Conservation (phyloP, 495 filamentous ascomycete species). For the Terfezia boudieri region DNA sequence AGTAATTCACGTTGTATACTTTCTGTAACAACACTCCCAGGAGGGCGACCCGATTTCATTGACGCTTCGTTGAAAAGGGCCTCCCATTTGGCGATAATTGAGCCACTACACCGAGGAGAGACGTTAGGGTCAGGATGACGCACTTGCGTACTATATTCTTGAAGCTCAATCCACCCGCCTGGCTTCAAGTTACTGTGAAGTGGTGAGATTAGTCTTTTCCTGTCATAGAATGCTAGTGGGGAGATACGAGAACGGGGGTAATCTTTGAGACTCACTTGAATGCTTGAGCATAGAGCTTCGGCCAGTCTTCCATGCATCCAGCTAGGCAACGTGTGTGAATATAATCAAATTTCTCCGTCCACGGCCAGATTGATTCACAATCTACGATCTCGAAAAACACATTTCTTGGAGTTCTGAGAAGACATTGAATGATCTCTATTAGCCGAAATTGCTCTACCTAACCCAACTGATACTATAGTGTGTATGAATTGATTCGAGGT, state of each 20-base stretch:
- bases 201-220: background rate
- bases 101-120: no score
- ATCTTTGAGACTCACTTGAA: conserved; percentile 1
- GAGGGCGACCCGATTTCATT: no score
- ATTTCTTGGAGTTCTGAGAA: conserved; percentile 17
- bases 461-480: conserved; percentile 27
- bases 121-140: no score
- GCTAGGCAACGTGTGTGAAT: conserved; percentile 22
- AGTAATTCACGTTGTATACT: no score
- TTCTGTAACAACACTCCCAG: no score
- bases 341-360: conserved; percentile 19
- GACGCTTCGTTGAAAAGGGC: no score
- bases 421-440: no score
- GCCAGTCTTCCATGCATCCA: conserved; percentile 35
- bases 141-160: background rate
- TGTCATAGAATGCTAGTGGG: background rate
- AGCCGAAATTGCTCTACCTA: no score
- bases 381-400: conserved; percentile 44
- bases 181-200: background rate
- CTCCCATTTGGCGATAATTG: no score
- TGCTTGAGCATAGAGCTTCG: conserved; percentile 24
- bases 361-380: conserved; percentile 24
- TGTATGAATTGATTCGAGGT: conserved; percentile 42
- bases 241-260: background rate
- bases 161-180: background rate